Percentiles rank a stretch among this genome's conserved stretches.
Evolutionary conservation across 805 yeast species (phyloP).

Genomic region (Candida stauntonica): DNA sequence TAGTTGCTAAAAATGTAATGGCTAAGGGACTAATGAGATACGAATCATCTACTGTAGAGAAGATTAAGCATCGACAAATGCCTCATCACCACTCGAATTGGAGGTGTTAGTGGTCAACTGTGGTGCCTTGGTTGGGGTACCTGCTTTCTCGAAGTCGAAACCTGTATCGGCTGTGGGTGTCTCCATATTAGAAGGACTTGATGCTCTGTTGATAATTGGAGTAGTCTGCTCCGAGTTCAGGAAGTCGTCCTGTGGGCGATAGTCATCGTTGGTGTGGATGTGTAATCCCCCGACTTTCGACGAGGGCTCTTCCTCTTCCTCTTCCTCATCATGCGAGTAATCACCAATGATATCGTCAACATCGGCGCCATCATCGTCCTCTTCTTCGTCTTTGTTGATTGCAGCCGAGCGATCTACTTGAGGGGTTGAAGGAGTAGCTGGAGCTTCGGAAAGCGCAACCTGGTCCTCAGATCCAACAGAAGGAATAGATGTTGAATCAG

Average conservation of each 20-base stretch:
- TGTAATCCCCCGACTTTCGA: slow-evolving; percentile 7
- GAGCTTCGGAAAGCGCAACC: too few species aligned
- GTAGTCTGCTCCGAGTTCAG: slow-evolving; percentile 15
- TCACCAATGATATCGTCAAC: slow-evolving; percentile 15
- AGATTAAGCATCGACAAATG: slow-evolving; percentile 19
- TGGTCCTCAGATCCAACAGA: slow-evolving; percentile 3
- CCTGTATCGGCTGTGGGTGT: slow-evolving; percentile 8
- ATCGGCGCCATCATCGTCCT: slow-evolving; percentile 12
- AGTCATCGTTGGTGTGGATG: slow-evolving; percentile 11
- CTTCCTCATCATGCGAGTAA: slow-evolving; percentile 16
- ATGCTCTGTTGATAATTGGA: slow-evolving; percentile 5
- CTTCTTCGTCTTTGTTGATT: slow-evolving; percentile 3
- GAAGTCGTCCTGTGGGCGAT: slow-evolving; percentile 16
- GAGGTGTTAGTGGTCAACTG: background rate
- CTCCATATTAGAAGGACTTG: slow-evolving; percentile 1
- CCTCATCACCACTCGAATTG: slow-evolving; percentile 8
- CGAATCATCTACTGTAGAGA: background rate
- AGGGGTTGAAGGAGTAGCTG: background rate
- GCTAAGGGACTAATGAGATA: too few species aligned
- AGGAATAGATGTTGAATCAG: background rate
- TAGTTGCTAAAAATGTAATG: too few species aligned
- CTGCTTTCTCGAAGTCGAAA: slow-evolving; percentile 12
- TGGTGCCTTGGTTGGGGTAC: slow-evolving; percentile 4
- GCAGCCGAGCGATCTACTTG: background rate
- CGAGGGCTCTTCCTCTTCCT: slow-evolving; percentile 7